Conservation (phyloP, 2,329 filamentous ascomycete genomes). For the Celoporthe dispersa region DNA sequence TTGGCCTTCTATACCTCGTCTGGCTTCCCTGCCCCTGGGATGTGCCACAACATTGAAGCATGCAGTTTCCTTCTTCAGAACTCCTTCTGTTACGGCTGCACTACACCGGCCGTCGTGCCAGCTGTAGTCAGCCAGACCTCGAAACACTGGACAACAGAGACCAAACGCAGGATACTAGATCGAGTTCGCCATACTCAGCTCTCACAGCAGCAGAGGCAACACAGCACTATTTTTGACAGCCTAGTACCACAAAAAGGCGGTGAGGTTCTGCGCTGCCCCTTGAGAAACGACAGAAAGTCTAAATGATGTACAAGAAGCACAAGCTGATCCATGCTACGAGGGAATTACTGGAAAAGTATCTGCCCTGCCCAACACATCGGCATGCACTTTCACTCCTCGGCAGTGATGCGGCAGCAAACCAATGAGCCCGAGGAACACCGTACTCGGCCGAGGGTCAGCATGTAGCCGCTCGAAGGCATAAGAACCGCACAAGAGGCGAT, state of each 20-base stretch:
- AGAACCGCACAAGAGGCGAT: background rate
- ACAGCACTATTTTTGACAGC: background rate
- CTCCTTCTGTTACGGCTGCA: background rate
- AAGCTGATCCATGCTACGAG: background rate
- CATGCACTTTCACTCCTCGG: background rate
- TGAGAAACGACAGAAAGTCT: background rate
- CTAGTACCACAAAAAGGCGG: background rate
- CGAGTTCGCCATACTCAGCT: background rate
- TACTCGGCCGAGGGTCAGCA: background rate
- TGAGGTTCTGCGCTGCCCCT: background rate
- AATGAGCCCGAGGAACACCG: background rate
- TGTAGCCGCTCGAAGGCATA: background rate
- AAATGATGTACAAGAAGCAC: background rate
- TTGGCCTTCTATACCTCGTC: background rate
- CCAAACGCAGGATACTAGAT: background rate
- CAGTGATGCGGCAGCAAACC: background rate
- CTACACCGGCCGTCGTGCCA: background rate
- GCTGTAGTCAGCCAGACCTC: background rate
- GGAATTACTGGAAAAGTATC: background rate
- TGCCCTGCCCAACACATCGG: background rate
- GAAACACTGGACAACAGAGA: background rate
- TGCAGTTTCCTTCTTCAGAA: background rate
- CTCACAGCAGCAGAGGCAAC: background rate
- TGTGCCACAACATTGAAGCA: no score
- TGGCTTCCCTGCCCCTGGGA: no score